phyloP scores from a whole-genome alignment of 148 eudicot species.

The Diospyros lotus region DNA sequence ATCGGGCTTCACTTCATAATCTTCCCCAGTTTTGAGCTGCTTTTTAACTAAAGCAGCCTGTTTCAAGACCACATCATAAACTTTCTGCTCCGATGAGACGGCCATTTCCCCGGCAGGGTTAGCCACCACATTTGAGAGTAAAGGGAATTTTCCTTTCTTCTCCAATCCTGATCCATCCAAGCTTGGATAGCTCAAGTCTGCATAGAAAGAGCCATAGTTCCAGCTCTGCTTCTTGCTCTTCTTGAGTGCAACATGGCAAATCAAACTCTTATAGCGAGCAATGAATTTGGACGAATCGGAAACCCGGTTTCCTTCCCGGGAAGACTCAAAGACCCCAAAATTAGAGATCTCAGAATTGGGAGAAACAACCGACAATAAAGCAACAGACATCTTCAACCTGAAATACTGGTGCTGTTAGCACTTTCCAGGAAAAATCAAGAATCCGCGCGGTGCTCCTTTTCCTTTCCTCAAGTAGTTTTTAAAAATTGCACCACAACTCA shows the following conservation, averaged over 20 bases:
- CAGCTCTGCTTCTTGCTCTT: conserved; percentile 36
- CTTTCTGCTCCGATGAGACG: conserved; percentile 75
- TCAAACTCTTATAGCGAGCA: conserved; percentile 18
- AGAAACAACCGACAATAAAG: conserved; percentile 64
- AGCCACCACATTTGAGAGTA: conserved; percentile 60
- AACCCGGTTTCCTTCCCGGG: conserved; percentile 22
- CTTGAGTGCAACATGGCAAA: conserved; percentile 32
- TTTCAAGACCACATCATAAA: conserved; percentile 90
- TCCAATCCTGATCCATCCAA: conserved; percentile 28
- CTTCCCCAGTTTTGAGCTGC: conserved; percentile 41
- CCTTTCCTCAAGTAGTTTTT: background rate
- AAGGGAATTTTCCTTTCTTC: conserved; percentile 36
- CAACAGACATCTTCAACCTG: conserved; percentile 57
- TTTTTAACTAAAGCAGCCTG: conserved; percentile 85
- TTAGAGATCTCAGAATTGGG: conserved; percentile 61
- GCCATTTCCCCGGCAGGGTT: conserved; percentile 71
- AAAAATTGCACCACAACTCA: background rate
- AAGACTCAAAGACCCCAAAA: conserved; percentile 44
- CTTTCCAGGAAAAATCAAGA: too few relatives aligned
- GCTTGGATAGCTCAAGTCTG: conserved; percentile 20
- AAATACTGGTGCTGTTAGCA: background rate
- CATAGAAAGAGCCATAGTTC: conserved; percentile 27
- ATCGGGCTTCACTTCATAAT: conserved; percentile 76
- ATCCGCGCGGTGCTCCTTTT: background rate
- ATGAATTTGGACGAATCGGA: conserved; percentile 21